Percentiles rank a stretch among this genome's conserved stretches.
These are phyloP conservation scores for Hsuehochloa calcarea DNA, from an alignment of 176 grass and related monocot species.

Conservation along the genomic window DNA sequence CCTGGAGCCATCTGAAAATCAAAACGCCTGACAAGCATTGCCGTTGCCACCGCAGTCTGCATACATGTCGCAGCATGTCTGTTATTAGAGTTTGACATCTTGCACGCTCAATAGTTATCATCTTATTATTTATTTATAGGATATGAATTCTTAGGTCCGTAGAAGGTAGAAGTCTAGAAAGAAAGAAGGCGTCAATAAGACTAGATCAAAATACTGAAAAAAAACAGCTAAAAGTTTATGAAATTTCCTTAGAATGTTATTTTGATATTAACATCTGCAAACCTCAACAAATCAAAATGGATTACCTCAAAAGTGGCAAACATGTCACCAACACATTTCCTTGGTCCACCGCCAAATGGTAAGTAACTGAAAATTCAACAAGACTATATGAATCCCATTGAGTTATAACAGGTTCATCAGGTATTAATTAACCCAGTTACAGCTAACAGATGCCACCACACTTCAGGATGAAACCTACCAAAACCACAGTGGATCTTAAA, in stretches of 20 bases:
- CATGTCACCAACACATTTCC: slow-evolving; percentile 98
- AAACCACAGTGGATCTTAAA: background rate
- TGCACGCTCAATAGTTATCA: background rate
- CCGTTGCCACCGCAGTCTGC: slow-evolving; percentile 82
- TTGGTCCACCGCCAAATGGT: slow-evolving; percentile 93
- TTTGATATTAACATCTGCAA: background rate
- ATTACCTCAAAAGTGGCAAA: slow-evolving; percentile 99
- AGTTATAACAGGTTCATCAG: background rate
- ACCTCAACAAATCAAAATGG: background rate
- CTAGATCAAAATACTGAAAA: background rate
- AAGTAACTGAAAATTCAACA: slow-evolving; percentile 87
- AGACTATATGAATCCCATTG: slow-evolving; percentile 15
- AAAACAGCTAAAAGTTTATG: background rate
- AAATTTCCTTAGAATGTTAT: background rate
- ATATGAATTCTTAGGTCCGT: background rate
- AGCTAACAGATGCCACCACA: background rate
- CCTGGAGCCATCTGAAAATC: slow-evolving; percentile 85
- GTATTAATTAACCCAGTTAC: background rate
- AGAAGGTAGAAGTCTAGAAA: slow-evolving; percentile 5
- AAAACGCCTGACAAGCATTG: slow-evolving; percentile 92
- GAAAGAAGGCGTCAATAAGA: background rate
- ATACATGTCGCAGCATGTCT: slow-evolving; percentile 27
- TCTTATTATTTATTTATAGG: slow-evolving; percentile 3
- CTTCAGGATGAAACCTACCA: slow-evolving; percentile 1
- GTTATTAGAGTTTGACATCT: slow-evolving; percentile 10